Conservation (phyloP, 1,139 yeast species). For the Diutina rugosa region DNA sequence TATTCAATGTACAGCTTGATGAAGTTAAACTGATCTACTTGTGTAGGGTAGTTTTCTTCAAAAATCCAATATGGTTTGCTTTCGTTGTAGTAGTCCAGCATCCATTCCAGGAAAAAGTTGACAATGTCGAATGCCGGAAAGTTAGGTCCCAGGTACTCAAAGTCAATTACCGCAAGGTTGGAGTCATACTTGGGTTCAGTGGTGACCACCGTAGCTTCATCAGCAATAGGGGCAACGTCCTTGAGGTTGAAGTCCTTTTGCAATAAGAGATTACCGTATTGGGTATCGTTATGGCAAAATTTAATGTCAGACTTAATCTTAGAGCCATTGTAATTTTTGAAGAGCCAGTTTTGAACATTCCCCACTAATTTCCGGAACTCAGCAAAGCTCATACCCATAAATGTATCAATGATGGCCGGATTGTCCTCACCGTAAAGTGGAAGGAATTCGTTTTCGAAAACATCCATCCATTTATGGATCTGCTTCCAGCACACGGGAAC, state of each 20-base stretch:
- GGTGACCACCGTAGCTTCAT: conserved; percentile 9
- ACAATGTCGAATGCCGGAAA: conserved; percentile 83
- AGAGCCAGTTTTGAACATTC: conserved; percentile 53
- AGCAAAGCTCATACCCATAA: conserved; percentile 31
- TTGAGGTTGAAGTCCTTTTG: conserved; percentile 17
- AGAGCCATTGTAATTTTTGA: conserved; percentile 33
- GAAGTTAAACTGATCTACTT: conserved; percentile 56
- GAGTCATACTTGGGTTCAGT: conserved; percentile 40
- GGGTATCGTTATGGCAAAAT: conserved; percentile 93
- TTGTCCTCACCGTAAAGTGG: conserved; percentile 15
- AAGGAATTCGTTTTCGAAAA: conserved; percentile 33
- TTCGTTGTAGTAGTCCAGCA: conserved; percentile 79
- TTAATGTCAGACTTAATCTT: conserved; percentile 38
- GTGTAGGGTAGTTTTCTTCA: conserved; percentile 47
- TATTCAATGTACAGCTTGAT: conserved; percentile 61
- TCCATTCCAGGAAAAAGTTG: conserved; percentile 91
- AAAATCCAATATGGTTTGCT: conserved; percentile 45
- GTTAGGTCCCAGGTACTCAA: conserved; percentile 93
- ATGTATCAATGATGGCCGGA: conserved; percentile 24
- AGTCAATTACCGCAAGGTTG: conserved; percentile 83
- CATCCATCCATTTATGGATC: conserved; percentile 57
- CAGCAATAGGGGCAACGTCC: conserved; percentile 23
- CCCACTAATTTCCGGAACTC: conserved; percentile 34
- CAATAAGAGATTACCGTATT: conserved; percentile 78
- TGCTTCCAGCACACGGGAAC: conserved; percentile 56